A percentile compares a stretch with the other conserved stretches of the same genome.
These are phyloP conservation scores for Penicillium sp. DNA, from an alignment of 2,329 filamentous ascomycete species.

Conservation along the genomic window DNA sequence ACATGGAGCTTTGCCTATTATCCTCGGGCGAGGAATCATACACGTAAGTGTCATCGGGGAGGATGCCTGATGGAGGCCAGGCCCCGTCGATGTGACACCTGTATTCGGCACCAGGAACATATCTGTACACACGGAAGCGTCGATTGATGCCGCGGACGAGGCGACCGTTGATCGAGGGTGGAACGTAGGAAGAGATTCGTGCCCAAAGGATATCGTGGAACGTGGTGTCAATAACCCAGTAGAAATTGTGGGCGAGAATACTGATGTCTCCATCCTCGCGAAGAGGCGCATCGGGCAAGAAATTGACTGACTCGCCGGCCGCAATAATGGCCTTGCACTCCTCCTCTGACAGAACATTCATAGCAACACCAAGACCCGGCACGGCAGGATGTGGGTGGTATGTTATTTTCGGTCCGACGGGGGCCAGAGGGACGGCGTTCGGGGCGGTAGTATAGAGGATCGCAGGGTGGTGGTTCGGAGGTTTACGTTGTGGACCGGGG, in stretches of 20 bases:
- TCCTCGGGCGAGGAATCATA: slow-evolving; percentile 67
- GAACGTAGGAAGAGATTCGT: slow-evolving; percentile 63
- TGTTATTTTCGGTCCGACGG: slow-evolving; percentile 52
- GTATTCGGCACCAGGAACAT: slow-evolving; percentile 74
- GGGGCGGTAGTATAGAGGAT: slow-evolving; percentile 66
- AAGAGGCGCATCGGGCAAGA: slow-evolving; percentile 69
- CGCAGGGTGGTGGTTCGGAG: slow-evolving; percentile 69
- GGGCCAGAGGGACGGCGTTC: slow-evolving; percentile 59
- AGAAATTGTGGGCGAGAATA: slow-evolving; percentile 73
- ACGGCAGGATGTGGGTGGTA: slow-evolving; percentile 66
- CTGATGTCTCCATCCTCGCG: slow-evolving; percentile 68
- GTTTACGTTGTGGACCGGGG: slow-evolving; percentile 64
- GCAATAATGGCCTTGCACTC: slow-evolving; percentile 71
- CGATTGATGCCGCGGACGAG: slow-evolving; percentile 67
- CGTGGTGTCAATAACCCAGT: slow-evolving; percentile 68
- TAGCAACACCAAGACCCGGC: slow-evolving; percentile 64
- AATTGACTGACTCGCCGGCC: slow-evolving; percentile 67
- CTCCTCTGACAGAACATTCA: slow-evolving; percentile 61
- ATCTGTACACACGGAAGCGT: slow-evolving; percentile 72
- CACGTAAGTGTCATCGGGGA: slow-evolving; percentile 62
- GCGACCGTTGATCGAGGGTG: slow-evolving; percentile 59
- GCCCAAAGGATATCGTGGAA: slow-evolving; percentile 69
- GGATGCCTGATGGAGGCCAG: slow-evolving; percentile 72
- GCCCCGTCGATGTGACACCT: slow-evolving; percentile 72
- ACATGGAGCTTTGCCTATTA: slow-evolving; percentile 68